Percentiles rank a stretch among this genome's conserved stretches.
These are phyloP conservation scores for Candida stauntonica DNA, from an alignment of 805 yeast genomes.

Conservation along the genomic window DNA sequence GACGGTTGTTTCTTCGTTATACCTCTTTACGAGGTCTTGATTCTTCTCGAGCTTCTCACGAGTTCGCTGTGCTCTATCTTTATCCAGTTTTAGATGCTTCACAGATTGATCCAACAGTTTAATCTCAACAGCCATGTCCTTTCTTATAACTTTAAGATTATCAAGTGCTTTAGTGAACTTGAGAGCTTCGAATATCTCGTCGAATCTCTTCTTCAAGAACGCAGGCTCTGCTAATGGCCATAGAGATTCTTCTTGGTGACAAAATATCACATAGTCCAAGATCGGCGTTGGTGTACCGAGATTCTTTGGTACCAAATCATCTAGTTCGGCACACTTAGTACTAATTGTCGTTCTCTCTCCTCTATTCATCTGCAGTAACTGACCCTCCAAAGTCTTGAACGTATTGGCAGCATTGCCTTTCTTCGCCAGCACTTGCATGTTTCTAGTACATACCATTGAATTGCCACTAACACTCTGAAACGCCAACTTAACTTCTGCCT, in stretches of 20 bases:
- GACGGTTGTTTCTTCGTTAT: constrained; percentile 43
- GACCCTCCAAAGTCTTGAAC: constrained; percentile 91
- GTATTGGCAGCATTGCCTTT: constrained; percentile 47
- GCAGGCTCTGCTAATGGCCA: constrained; percentile 98
- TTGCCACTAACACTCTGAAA: constrained; percentile 69
- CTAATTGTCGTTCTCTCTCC: constrained; percentile 74
- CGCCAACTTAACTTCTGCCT: constrained; percentile 88
- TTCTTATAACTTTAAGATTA: constrained; percentile 65
- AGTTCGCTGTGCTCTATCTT: constrained; percentile 62
- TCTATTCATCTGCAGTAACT: constrained; percentile 57
- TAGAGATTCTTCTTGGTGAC: constrained; percentile 94
- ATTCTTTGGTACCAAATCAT: constrained; percentile 71
- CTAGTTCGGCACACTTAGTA: constrained; percentile 80
- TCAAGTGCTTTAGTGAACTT: constrained; percentile 90
- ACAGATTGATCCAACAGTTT: constrained; percentile 75
- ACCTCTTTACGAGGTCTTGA: constrained; percentile 38
- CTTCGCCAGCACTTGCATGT: constrained; percentile 69
- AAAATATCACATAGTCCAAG: constrained; percentile 87
- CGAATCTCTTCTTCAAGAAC: constrained; percentile 83
- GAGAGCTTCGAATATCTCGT: constrained; percentile 93
- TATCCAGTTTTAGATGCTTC: constrained; percentile 68
- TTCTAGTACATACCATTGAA: constrained; percentile 81
- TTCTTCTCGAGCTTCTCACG: constrained; percentile 43
- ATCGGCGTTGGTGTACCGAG: constrained; percentile 88
- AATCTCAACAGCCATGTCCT: constrained; percentile 72